Base-by-base conservation (phyloP, 352 stramenopile genomes). In the Pythium phragmiticola region DNA sequence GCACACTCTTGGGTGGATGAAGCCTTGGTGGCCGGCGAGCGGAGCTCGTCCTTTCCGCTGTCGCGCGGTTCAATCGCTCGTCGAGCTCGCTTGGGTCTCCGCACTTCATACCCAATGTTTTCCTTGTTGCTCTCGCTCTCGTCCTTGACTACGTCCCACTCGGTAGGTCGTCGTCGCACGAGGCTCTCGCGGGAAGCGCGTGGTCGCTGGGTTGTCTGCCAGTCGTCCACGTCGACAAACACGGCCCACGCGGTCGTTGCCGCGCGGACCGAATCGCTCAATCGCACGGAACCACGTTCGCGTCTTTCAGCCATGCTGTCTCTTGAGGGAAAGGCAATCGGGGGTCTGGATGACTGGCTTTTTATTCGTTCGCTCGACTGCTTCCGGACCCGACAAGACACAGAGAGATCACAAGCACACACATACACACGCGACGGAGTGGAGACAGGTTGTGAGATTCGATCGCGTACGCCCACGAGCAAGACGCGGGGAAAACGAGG, bases 81-180 rank as follows among this genome's bases (percentile, higher is more conserved):
- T 16, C 43, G 68, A 14, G 28, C 28, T 41, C 60, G 47, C 65
- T 54, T 60, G 56, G 68, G 72, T 8, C 74, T 70, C 23, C 73
- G 75, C 57, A 87, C 73, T 34, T 80, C 67, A 56, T 84, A 82
- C 37, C 77, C 81, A n/a, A 80, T 59, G 68, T 90, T 90, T 64
- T 90, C 81, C 72, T 90, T 90, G 68, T 90, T 76, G 58, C 53
- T 60, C 48, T 88, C 74, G 54, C 84, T 71, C 36, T 73, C 66
- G 50, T 69, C 63, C 28, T 81, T 72, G 36, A 67, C 74, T 13
- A 58, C 26, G 3, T 21, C 30, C 61, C 61, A 68, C 52, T 52
- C 45, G 19, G 51, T 60, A 9, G 59, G 50, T 12, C 49, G 49
- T 37, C 28, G 48, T 13, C 59, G 48, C n/a, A 53, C 51, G 48